phyloP scores from a whole-genome alignment of 306 rosid genomes.

The Rubus parviflorus region DNA sequence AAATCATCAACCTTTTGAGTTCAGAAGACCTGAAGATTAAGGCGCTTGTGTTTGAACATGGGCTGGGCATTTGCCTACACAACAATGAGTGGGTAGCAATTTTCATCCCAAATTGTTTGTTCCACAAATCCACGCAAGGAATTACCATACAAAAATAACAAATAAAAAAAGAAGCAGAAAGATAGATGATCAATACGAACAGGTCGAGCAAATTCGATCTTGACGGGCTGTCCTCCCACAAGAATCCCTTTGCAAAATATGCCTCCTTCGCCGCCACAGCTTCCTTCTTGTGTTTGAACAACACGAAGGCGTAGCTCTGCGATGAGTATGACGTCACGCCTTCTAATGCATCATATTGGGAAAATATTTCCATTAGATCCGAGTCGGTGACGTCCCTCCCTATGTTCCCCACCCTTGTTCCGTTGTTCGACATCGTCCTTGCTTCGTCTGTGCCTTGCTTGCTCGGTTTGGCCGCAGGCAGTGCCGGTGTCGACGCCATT shows the following conservation, averaged over 20 bases:
- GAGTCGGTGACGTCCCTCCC: conserved; percentile 69
- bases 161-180: conserved; percentile 37
- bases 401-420: conserved; percentile 89
- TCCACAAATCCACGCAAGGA: too few species aligned
- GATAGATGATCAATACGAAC: conserved; percentile 86
- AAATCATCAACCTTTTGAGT: too few species aligned
- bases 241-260: conserved; percentile 61
- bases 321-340: conserved; percentile 77
- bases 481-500: neutral
- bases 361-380: conserved; percentile 77
- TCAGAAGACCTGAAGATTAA: too few species aligned
- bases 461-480: too few species aligned
- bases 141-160: too few species aligned
- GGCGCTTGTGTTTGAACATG: too few species aligned
- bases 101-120: too few species aligned
- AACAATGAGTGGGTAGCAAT: too few species aligned
- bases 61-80: too few species aligned
- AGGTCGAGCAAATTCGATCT: conserved; percentile 96
- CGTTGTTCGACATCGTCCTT: conserved; percentile 58
- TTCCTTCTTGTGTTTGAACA: conserved; percentile 78
- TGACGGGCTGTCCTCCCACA: conserved; percentile 59
- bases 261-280: conserved; percentile 88
- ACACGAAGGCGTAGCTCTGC: conserved; percentile 82
- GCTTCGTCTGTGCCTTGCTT: too few species aligned
- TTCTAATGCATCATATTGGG: conserved; percentile 77